Evolutionary conservation across 2,329 filamentous ascomycete species (phyloP).

Genomic region (Fusarium chaquense): DNA sequence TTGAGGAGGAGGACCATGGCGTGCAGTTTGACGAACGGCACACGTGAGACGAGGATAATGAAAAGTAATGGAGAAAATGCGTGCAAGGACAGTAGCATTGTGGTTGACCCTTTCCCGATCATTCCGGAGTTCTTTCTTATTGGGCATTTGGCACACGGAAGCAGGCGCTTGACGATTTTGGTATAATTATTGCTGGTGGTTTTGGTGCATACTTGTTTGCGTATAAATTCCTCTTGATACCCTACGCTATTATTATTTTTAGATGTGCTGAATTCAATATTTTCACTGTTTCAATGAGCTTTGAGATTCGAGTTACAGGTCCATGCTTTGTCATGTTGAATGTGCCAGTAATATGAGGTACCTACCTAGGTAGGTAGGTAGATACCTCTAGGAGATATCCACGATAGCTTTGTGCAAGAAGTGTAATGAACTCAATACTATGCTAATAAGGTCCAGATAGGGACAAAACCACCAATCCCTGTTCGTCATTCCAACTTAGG

Average conservation of each 20-base stretch:
- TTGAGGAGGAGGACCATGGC: conserved; percentile 54
- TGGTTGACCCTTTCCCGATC: conserved; percentile 20
- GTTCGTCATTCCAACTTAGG: conserved; percentile 11
- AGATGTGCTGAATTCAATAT: conserved; percentile 28
- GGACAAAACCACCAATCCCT: conserved; percentile 33
- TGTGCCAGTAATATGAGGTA: conserved; percentile 6
- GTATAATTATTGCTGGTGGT: conserved; percentile 12
- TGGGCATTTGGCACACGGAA: conserved; percentile 11
- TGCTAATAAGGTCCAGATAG: conserved; percentile 8
- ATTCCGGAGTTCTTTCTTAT: conserved; percentile 33
- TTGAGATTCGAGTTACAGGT: background rate
- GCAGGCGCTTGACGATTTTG: conserved; percentile 26
- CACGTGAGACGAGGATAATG: conserved; percentile 41
- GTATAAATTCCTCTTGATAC: conserved; percentile 44
- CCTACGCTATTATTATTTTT: conserved; percentile 35
- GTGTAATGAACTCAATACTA: conserved; percentile 1
- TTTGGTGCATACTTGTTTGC: conserved; percentile 24
- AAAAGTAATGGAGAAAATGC: conserved; percentile 21
- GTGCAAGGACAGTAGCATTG: conserved; percentile 18
- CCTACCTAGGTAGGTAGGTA: too few species aligned
- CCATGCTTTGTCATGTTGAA: conserved; percentile 8
- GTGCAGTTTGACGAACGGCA: conserved; percentile 41
- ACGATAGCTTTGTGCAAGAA: conserved; percentile 19
- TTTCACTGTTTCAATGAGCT: background rate
- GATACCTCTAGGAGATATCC: background rate